Conservation (phyloP, 768 basidiomycete genomes). For the Termitomyces sp. region DNA sequence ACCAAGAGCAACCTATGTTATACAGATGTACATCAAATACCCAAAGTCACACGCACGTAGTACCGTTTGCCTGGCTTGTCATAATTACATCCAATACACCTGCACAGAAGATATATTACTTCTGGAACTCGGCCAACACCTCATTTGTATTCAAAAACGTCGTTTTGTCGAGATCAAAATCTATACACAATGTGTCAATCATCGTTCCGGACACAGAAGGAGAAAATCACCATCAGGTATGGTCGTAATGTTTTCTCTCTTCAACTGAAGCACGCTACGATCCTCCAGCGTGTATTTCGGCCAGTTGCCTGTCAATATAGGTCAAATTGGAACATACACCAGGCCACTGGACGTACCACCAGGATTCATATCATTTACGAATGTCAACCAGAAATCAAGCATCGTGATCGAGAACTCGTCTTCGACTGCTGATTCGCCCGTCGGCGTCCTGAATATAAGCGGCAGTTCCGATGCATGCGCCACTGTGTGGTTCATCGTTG, state of each 20-base stretch:
- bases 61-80: too few relatives aligned
- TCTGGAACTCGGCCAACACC: conserved; percentile 42
- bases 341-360: conserved; percentile 31
- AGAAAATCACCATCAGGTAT: conserved; percentile 38
- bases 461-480: conserved; percentile 43
- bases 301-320: conserved; percentile 34
- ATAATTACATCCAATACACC: too few relatives aligned
- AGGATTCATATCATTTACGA: conserved; percentile 49
- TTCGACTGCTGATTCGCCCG: conserved; percentile 30
- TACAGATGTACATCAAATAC: too few relatives aligned
- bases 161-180: conserved; percentile 27
- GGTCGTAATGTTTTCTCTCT: conserved; percentile 45
- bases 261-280: conserved; percentile 40
- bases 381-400: conserved; percentile 51
- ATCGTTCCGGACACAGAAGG: neutral
- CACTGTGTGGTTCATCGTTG: neutral
- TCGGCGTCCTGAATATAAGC: conserved; percentile 43
- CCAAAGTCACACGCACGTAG: too few relatives aligned
- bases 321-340: neutral
- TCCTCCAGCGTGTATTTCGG: conserved; percentile 30
- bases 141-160: conserved; percentile 34
- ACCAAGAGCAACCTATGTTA: too few relatives aligned
- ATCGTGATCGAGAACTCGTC: conserved; percentile 39
- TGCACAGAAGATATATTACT: conserved; percentile 18
- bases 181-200: neutral